These are phyloP conservation scores for Candida sphagnicola DNA, from an alignment of 805 yeast genomes.

Conservation along the genomic window DNA sequence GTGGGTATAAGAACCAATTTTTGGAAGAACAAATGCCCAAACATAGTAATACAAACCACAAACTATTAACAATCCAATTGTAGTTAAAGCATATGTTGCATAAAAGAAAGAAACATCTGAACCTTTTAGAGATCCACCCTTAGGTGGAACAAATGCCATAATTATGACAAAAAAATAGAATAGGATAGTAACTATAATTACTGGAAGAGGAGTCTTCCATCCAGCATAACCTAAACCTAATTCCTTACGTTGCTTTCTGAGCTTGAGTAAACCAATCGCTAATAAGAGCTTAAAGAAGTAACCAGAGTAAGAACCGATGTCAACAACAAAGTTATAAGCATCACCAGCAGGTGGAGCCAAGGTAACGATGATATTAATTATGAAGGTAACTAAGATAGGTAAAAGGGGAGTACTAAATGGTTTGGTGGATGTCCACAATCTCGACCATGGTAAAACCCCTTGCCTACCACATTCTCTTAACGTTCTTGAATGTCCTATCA, in stretches of 20 bases:
- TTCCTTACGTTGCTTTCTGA: constrained; percentile 26
- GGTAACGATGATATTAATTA: constrained; percentile 22
- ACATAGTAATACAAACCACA: constrained; percentile 32
- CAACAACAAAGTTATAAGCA: constrained; percentile 30
- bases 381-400: constrained; percentile 19
- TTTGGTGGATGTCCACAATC: constrained; percentile 24
- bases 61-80: constrained; percentile 27
- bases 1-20: constrained; percentile 25
- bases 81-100: constrained; percentile 37
- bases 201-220: constrained; percentile 29
- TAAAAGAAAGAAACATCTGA: constrained; percentile 41
- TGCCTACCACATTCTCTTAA: constrained; percentile 32
- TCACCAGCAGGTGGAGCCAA: constrained; percentile 34
- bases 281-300: constrained; percentile 24
- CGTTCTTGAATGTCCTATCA: constrained; percentile 26
- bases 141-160: constrained; percentile 42
- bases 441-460: constrained; percentile 28
- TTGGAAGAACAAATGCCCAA: constrained; percentile 35
- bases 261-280: constrained; percentile 22
- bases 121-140: constrained; percentile 32
- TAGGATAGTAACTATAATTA: constrained; percentile 26
- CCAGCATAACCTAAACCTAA: constrained; percentile 31
- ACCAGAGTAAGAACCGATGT: constrained; percentile 25
- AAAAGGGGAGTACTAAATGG: constrained; percentile 30
- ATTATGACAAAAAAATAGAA: constrained; percentile 36